Percentiles rank a stretch among this genome's conserved stretches.
Evolutionary conservation across 768 basidiomycete species (phyloP).

Genomic region (Termitomyces sp.): DNA sequence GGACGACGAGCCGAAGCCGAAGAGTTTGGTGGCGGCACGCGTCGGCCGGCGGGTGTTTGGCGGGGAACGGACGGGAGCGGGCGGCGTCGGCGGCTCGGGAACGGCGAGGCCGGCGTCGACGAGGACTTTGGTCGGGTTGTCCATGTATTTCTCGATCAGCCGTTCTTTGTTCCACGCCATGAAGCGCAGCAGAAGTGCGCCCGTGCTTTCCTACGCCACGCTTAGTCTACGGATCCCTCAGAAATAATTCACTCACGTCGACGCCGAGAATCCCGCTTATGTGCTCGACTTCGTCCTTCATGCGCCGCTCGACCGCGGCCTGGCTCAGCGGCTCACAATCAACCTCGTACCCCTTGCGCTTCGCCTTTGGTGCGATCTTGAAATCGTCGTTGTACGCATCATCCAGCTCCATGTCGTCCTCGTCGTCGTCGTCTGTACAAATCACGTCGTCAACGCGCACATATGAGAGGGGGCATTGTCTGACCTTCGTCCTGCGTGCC

Average conservation of each 20-base stretch:
- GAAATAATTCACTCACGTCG: constrained; percentile 80
- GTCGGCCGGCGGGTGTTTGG: constrained; percentile 25
- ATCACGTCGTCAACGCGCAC: constrained; percentile 4
- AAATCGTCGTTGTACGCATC: constrained; percentile 55
- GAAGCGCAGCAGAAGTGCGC: constrained; percentile 74
- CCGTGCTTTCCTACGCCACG: constrained; percentile 42
- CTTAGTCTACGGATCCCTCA: too few species aligned
- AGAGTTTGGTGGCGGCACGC: constrained; percentile 32
- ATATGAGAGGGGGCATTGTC: constrained; percentile 20
- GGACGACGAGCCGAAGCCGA: constrained; percentile 21
- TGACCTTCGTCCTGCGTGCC: constrained; percentile 53
- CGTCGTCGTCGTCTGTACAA: constrained; percentile 2
- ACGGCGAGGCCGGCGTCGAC: constrained; percentile 65
- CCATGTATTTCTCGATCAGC: constrained; percentile 96
- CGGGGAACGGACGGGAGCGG: constrained; percentile 26
- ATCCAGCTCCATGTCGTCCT: constrained; percentile 66
- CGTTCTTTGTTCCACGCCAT: constrained; percentile 95
- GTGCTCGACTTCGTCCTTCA: constrained; percentile 77
- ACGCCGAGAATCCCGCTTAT: constrained; percentile 85
- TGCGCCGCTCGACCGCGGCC: constrained; percentile 68
- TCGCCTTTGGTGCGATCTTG: constrained; percentile 47
- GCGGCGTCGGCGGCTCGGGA: constrained; percentile 32
- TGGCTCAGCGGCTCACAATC: constrained; percentile 77
- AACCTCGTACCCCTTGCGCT: constrained; percentile 75
- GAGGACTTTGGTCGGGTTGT: constrained; percentile 69